A percentile compares a stretch with the other conserved stretches of the same genome.
Evolutionary conservation across 768 basidiomycete genomes (phyloP).

Genomic region (Auricularia cornea): DNA sequence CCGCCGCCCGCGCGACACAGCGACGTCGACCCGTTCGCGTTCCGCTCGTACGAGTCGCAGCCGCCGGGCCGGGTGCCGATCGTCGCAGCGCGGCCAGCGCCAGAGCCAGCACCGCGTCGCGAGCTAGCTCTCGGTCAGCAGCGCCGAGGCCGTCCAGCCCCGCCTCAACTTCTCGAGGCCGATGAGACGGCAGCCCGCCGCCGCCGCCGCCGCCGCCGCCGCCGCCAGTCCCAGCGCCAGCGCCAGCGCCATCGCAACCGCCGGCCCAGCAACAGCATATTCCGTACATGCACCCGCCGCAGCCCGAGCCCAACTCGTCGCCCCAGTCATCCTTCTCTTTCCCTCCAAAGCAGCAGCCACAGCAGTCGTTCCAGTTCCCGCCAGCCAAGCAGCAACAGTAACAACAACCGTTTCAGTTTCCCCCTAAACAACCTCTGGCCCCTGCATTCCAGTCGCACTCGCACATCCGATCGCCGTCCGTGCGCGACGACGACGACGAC

Average conservation of each 20-base stretch:
- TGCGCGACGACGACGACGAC: too few relatives aligned
- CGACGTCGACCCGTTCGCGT: slow-evolving; percentile 14
- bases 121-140: background rate
- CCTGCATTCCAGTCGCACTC: background rate
- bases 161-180: slow-evolving; percentile 60
- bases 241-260: slow-evolving; percentile 22
- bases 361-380: background rate
- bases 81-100: slow-evolving; percentile 9
- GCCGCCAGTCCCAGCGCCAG: slow-evolving; percentile 20
- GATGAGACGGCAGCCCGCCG: slow-evolving; percentile 37
- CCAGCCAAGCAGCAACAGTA: background rate
- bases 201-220: slow-evolving; percentile 45
- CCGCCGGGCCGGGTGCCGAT: slow-evolving; percentile 25
- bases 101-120: background rate
- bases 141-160: slow-evolving; percentile 25
- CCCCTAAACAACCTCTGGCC: background rate
- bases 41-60: slow-evolving; percentile 10
- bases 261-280: slow-evolving; percentile 6
- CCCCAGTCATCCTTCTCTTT: background rate
- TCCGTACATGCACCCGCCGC: slow-evolving; percentile 5
- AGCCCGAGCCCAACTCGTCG: slow-evolving; percentile 3
- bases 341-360: background rate
- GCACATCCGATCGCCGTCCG: too few relatives aligned
- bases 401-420: background rate
- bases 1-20: background rate